Conservation (phyloP, 140 eudicot genomes). For the Stevia rebaudiana region DNA sequence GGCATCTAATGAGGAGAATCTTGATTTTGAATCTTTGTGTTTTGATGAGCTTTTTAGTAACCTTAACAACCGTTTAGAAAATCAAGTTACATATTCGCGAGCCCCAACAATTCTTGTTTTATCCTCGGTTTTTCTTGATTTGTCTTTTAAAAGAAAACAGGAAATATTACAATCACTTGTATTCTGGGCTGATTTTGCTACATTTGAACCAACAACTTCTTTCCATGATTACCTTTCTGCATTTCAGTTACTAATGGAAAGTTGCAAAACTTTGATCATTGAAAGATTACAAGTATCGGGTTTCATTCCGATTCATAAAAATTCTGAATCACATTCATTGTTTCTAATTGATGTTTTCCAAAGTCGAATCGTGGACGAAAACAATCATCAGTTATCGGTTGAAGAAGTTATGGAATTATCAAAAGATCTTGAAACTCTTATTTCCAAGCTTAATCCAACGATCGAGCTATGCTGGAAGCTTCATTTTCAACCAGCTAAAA, state of each 20-base stretch:
- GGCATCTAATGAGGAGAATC: slow-evolving; percentile 54
- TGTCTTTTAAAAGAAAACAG: slow-evolving; percentile 57
- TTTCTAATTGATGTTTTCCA: slow-evolving; percentile 53
- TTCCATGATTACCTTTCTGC: slow-evolving; percentile 78
- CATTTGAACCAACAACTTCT: slow-evolving; percentile 51
- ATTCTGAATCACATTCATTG: slow-evolving; percentile 36
- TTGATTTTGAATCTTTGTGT: slow-evolving; percentile 77
- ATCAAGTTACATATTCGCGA: slow-evolving; percentile 31
- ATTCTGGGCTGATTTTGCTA: slow-evolving; percentile 69
- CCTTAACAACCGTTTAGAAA: slow-evolving; percentile 30
- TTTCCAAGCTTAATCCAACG: slow-evolving; percentile 56
- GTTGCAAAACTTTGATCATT: slow-evolving; percentile 46
- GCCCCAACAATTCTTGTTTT: slow-evolving; percentile 67
- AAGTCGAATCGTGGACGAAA: slow-evolving; percentile 20
- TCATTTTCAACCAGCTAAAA: slow-evolving; percentile 57
- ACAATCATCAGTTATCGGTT: slow-evolving; percentile 35
- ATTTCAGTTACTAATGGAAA: slow-evolving; percentile 59
- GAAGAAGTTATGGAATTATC: slow-evolving; percentile 52
- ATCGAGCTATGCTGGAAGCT: slow-evolving; percentile 77
- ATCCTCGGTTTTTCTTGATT: slow-evolving; percentile 67
- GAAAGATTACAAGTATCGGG: slow-evolving; percentile 49
- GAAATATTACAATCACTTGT: slow-evolving; percentile 52
- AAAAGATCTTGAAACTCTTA: slow-evolving; percentile 45
- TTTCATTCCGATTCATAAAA: slow-evolving; percentile 43
- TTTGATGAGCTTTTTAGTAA: slow-evolving; percentile 67